Evolutionary conservation across 352 stramenopile genomes (phyloP), one percentile per base, ranked within the genome.

Genomic region (Globisporangium abappressorium): DNA sequence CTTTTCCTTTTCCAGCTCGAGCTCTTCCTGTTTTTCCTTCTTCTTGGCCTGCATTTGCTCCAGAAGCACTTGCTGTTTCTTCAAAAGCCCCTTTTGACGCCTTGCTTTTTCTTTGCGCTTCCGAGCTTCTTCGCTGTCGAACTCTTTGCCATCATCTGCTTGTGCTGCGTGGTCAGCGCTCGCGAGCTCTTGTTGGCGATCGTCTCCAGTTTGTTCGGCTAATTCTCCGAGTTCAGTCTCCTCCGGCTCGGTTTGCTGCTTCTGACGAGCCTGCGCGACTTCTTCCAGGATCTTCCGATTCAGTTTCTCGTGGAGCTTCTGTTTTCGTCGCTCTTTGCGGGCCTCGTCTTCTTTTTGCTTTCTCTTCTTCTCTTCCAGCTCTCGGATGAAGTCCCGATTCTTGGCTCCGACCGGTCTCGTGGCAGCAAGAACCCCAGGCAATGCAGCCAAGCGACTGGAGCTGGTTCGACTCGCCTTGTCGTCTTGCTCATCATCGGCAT

Each of bases 281-380:
- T 86, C 72, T 15, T 84, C 61, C 18, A 90, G 65, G 12, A 91
- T 80, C 64, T 85, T 88, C 18, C 72, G 66, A 5, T 70, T 84
- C 55, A 79, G 74, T 59, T 93, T 92, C 33, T 84, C 74, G 26
- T 89, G 85, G 24, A 82, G 71, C 28, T 89, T 87, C 34, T 85
- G 76, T 61, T 87, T 80, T 14, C 84, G 74, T 54, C 72, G 66
- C 53, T 89, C 76, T 18, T 84, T 64, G 49, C 73, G 72, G 15
- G 59, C 74, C 36, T 80, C 74, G 0, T 83, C 74, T 47, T 91
- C 79, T 24, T 84, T 86, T 64, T 90, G 78, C n/a, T 81, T 80
- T 2, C 75, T 67, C 70, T 91, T 92, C 59, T 91, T 88, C 36
- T 91, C 82, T 71, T 91, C 85, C 6, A 93, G 66, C 15, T 83